Evolutionary conservation across 768 basidiomycete genomes (phyloP).

Genomic region (Erythrobasidium yunnanense): DNA sequence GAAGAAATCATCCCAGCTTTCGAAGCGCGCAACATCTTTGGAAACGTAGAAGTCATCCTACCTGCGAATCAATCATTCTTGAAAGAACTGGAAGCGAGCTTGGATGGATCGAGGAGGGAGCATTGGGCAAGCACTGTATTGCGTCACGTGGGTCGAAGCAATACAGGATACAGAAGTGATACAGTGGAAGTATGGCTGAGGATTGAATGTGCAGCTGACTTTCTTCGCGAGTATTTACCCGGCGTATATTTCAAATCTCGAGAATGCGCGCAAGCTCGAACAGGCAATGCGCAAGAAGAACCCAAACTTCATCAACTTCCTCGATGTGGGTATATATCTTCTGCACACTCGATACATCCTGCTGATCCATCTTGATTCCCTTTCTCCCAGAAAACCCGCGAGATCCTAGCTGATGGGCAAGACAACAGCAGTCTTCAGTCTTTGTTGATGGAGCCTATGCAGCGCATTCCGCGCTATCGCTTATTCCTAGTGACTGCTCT

Average conservation of each 20-base stretch:
- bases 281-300: constrained; percentile 49
- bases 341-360: background rate
- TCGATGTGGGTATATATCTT: constrained; percentile 59
- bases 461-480: constrained; percentile 89
- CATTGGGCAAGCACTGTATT: constrained; percentile 75
- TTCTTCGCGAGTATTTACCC: constrained; percentile 1
- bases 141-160: constrained; percentile 49
- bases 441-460: constrained; percentile 81
- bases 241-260: constrained; percentile 12
- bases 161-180: too few relatives aligned
- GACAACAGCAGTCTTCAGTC: constrained; percentile 51
- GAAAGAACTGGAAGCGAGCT: constrained; percentile 67
- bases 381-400: constrained; percentile 52
- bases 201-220: background rate
- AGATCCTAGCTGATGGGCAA: constrained; percentile 50
- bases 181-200: too few relatives aligned
- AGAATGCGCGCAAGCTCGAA: constrained; percentile 18
- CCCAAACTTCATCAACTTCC: constrained; percentile 63
- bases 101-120: constrained; percentile 52
- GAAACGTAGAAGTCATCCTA: constrained; percentile 59
- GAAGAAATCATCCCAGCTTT: constrained; percentile 79
- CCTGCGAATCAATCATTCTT: constrained; percentile 84
- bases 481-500: constrained; percentile 81
- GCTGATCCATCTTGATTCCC: background rate
- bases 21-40: constrained; percentile 85